Evolutionary conservation across 2,329 filamentous ascomycete genomes (phyloP).

Genomic region (Atkinsonella hypoxylon): DNA sequence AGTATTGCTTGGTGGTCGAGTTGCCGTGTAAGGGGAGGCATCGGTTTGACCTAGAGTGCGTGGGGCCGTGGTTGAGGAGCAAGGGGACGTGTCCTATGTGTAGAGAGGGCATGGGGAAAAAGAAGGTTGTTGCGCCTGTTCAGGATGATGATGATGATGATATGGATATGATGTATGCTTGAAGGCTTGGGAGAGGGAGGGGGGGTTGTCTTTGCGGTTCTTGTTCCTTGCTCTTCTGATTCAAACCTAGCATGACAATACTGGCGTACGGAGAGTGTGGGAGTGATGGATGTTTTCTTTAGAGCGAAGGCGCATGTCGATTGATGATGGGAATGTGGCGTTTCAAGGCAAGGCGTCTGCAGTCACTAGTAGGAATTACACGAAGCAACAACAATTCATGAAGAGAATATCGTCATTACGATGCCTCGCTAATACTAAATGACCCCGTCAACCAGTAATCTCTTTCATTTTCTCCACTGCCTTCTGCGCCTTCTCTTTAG

Average conservation of each 20-base stretch:
- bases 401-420: background rate
- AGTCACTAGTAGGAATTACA: background rate
- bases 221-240: background rate
- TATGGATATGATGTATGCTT: slow-evolving; percentile 36
- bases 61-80: slow-evolving; percentile 51
- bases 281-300: background rate
- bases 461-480: slow-evolving; percentile 12
- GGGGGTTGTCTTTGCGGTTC: background rate
- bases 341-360: background rate
- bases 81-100: slow-evolving; percentile 56
- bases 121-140: slow-evolving; percentile 30
- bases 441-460: slow-evolving; percentile 8
- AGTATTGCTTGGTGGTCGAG: slow-evolving; percentile 50
- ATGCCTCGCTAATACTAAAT: background rate
- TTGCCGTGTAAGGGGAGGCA: slow-evolving; percentile 49
- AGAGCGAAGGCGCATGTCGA: background rate
- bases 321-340: background rate
- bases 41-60: slow-evolving; percentile 54
- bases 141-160: slow-evolving; percentile 38
- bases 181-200: background rate
- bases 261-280: background rate
- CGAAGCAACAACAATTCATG: background rate
- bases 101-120: slow-evolving; percentile 46
- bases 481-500: slow-evolving; percentile 12
- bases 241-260: background rate